These are phyloP conservation scores for Epichloe sibirici DNA, from an alignment of 2,329 filamentous ascomycete species.

Conservation along the genomic window DNA sequence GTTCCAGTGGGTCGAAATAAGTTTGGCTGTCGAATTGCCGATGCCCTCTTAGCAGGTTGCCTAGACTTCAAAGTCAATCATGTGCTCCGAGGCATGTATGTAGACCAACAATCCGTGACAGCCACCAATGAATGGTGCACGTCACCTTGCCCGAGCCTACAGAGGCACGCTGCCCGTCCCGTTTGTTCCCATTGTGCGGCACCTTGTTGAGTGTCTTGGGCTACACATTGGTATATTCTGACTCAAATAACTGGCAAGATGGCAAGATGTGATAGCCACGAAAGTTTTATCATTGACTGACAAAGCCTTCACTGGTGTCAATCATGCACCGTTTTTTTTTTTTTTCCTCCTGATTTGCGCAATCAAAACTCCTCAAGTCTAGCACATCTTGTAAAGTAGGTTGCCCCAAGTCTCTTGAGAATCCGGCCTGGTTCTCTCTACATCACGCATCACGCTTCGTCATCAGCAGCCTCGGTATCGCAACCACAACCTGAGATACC, in stretches of 20 bases:
- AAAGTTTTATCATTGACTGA: not conserved
- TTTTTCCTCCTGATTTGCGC: too few relatives aligned
- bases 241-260: conserved; percentile 16
- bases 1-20: not conserved
- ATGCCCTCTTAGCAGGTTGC: too few relatives aligned
- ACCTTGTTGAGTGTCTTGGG: conserved; percentile 36
- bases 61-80: too few relatives aligned
- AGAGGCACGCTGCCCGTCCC: conserved; percentile 18
- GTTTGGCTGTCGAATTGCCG: too few relatives aligned
- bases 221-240: conserved; percentile 20
- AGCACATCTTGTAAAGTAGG: not conserved
- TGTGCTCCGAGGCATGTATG: too few relatives aligned
- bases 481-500: not conserved
- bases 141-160: conserved; percentile 14
- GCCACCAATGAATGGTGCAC: conserved; percentile 27
- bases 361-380: not conserved
- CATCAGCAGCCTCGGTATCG: not conserved
- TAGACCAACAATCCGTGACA: conserved; percentile 9
- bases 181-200: conserved; percentile 30
- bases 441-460: not conserved
- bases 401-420: not conserved
- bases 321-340: too few relatives aligned
- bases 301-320: too few relatives aligned
- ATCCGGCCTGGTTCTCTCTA: not conserved
- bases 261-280: not conserved